A percentile compares a stretch with the other conserved stretches of the same genome.
Evolutionary conservation across 352 stramenopile species (phyloP).

Genomic region (Globisporangium nagaii): DNA sequence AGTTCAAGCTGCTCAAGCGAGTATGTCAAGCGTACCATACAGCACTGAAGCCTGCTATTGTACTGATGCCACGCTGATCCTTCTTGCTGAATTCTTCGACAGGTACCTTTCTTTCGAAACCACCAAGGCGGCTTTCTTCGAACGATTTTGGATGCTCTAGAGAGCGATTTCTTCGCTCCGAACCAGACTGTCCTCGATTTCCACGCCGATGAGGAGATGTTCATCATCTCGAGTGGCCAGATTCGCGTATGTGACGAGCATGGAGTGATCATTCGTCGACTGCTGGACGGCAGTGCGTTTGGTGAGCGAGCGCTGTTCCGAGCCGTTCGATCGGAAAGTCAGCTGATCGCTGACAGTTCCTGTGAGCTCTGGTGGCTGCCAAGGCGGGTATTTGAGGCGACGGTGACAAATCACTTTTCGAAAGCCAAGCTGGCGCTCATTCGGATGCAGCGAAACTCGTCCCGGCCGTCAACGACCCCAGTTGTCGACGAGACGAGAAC

Average conservation of each 20-base stretch:
- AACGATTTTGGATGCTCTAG: background rate
- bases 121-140: background rate
- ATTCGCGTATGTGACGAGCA: background rate
- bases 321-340: background rate
- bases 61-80: too few species aligned
- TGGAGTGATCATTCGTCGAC: background rate
- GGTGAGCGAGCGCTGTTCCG: background rate
- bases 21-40: too few species aligned
- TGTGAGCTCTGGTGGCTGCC: background rate
- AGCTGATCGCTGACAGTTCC: background rate
- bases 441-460: background rate
- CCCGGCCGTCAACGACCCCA: background rate
- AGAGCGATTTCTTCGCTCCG: background rate
- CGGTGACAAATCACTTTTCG: background rate
- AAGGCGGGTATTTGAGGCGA: background rate
- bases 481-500: background rate
- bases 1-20: background rate
- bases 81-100: too few species aligned
- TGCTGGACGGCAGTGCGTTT: background rate
- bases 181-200: background rate
- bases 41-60: too few species aligned
- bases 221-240: background rate
- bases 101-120: background rate
- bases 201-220: background rate
- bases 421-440: background rate